phyloP scores from a whole-genome alignment of 1,284 basidiomycete genomes.

The Xanthoconium separans region DNA sequence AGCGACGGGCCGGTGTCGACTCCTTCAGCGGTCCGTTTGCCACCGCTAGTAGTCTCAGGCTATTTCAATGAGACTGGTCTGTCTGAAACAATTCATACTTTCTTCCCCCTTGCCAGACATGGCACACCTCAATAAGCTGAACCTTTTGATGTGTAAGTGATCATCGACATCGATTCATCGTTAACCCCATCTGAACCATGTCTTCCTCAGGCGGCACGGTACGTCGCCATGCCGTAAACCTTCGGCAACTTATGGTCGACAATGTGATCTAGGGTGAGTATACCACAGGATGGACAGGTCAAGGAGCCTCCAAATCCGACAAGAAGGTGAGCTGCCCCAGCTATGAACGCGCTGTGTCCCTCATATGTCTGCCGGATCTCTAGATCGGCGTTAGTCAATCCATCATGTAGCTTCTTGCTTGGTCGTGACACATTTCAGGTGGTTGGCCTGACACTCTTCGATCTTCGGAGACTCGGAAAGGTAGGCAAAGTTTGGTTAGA shows the following conservation, averaged over 20 bases:
- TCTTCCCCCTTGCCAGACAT: slow-evolving; percentile 27
- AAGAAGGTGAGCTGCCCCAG: slow-evolving; percentile 65
- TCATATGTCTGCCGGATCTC: slow-evolving; percentile 3
- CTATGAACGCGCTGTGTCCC: not conserved
- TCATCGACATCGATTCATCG: not conserved
- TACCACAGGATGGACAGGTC: slow-evolving; percentile 90
- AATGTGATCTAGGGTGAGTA: slow-evolving; percentile 68
- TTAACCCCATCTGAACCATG: slow-evolving; percentile 1
- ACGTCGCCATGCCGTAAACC: slow-evolving; percentile 22
- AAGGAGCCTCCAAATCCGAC: slow-evolving; percentile 90
- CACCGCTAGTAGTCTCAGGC: not conserved
- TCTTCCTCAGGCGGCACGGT: slow-evolving; percentile 59
- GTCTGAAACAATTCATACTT: not conserved
- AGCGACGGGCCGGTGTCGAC: too few species aligned
- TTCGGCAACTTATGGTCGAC: not conserved
- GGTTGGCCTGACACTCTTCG: slow-evolving; percentile 87
- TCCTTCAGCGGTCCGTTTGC: too few species aligned
- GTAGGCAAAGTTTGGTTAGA: slow-evolving; percentile 37
- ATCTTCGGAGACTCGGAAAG: slow-evolving; percentile 84
- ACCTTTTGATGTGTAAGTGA: slow-evolving; percentile 72
- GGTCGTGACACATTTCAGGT: slow-evolving; percentile 51
- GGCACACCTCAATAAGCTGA: slow-evolving; percentile 49
- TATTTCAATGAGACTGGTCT: not conserved
- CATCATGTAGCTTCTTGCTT: not conserved
- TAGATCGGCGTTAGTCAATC: slow-evolving; percentile 63